Percentiles rank a stretch among this genome's conserved stretches.
These are phyloP conservation scores for Mycena chlorophos DNA, from an alignment of 768 basidiomycete genomes.

Conservation along the genomic window DNA sequence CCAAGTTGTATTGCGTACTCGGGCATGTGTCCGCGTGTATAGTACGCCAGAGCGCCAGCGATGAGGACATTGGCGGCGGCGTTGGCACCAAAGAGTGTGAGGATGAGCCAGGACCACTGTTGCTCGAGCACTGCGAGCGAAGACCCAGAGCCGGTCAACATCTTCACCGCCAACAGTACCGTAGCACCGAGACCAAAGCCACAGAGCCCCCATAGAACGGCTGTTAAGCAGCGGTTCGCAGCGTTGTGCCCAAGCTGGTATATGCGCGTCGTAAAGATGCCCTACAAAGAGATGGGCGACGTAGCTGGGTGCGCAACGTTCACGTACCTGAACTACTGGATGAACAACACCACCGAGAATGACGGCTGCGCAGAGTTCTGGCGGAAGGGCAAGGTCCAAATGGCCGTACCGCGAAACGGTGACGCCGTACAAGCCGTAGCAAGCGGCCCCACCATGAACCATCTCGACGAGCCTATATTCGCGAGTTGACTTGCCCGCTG, in stretches of 20 bases:
- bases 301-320: neutral
- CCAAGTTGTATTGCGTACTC: conserved; percentile 4
- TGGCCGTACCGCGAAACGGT: conserved; percentile 17
- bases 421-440: conserved; percentile 16
- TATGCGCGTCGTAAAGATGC: conserved; percentile 19
- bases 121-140: conserved; percentile 12
- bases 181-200: conserved; percentile 18
- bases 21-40: conserved; percentile 5
- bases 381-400: conserved; percentile 16
- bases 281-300: neutral
- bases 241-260: conserved; percentile 12
- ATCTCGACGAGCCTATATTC: conserved; percentile 7
- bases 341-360: conserved; percentile 19
- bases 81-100: conserved; percentile 9
- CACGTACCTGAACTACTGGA: conserved; percentile 18
- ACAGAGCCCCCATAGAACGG: conserved; percentile 12
- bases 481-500: neutral
- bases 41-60: conserved; percentile 11
- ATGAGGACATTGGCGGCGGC: conserved; percentile 15
- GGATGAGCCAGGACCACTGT: conserved; percentile 18
- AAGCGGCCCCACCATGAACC: conserved; percentile 13
- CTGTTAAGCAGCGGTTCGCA: conserved; percentile 10
- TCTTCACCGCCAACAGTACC: conserved; percentile 13
- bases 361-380: conserved; percentile 11
- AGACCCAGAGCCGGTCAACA: conserved; percentile 5